Percentiles rank a stretch among this genome's conserved stretches.
phyloP scores from a whole-genome alignment of 768 basidiomycete species.

The Auriscalpium orientale region DNA sequence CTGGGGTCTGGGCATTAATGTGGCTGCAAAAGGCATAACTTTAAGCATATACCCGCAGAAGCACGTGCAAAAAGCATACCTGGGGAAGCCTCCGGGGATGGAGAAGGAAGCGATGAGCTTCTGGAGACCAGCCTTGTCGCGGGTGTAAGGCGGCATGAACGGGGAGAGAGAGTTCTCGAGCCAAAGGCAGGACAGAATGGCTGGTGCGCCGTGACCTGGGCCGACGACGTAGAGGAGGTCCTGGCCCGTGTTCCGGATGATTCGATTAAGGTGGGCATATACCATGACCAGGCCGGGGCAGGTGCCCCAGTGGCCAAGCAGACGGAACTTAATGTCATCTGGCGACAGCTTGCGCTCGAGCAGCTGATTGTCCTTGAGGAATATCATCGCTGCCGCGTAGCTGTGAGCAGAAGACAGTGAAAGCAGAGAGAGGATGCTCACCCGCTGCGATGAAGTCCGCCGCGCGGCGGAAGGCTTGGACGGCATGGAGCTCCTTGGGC shows the following conservation, averaged over 20 bases:
- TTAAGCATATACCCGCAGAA: not conserved
- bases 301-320: slow-evolving; percentile 82
- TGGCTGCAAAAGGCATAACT: slow-evolving; percentile 36
- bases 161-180: slow-evolving; percentile 64
- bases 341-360: slow-evolving; percentile 50
- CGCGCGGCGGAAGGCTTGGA: slow-evolving; percentile 50
- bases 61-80: slow-evolving; percentile 28
- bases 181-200: slow-evolving; percentile 79
- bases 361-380: slow-evolving; percentile 65
- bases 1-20: slow-evolving; percentile 80
- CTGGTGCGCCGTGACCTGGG: slow-evolving; percentile 84
- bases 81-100: slow-evolving; percentile 78
- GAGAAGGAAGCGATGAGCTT: slow-evolving; percentile 72
- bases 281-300: slow-evolving; percentile 71
- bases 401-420: not conserved
- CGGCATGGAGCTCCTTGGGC: slow-evolving; percentile 39
- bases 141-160: slow-evolving; percentile 53
- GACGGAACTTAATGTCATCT: slow-evolving; percentile 73
- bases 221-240: slow-evolving; percentile 76
- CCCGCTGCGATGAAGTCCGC: slow-evolving; percentile 68
- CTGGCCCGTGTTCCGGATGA: slow-evolving; percentile 51
- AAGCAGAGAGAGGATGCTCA: slow-evolving; percentile 20
- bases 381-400: slow-evolving; percentile 64
- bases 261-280: slow-evolving; percentile 42
- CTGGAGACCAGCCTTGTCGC: slow-evolving; percentile 49